Evolutionary conservation across 139 green algal genomes (phyloP).

Genomic region (Nannochloris sp.): DNA sequence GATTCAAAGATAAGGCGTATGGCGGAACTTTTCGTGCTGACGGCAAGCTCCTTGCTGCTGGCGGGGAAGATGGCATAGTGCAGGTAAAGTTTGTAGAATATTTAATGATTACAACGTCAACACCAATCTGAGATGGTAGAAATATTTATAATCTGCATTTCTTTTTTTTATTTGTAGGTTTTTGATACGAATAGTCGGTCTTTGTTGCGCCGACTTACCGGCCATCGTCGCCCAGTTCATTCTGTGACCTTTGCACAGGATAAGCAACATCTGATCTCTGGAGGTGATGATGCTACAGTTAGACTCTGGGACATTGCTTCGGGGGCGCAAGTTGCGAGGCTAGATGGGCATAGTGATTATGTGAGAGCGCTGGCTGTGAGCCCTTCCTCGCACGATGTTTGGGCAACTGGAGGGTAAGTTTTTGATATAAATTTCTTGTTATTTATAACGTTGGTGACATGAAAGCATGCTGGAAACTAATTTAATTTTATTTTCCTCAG

Average conservation of each 20-base stretch:
- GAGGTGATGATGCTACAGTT: slow-evolving; percentile 74
- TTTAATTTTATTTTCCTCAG: slow-evolving; percentile 13
- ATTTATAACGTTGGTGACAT: not conserved
- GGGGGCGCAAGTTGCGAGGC: slow-evolving; percentile 38
- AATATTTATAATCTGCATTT: not conserved
- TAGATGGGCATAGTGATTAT: slow-evolving; percentile 80
- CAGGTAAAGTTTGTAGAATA: slow-evolving; percentile 43
- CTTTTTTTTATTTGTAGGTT: slow-evolving; percentile 43
- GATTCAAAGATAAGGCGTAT: slow-evolving; percentile 90
- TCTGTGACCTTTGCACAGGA: slow-evolving; percentile 53
- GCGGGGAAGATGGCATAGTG: slow-evolving; percentile 75
- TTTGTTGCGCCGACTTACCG: slow-evolving; percentile 83
- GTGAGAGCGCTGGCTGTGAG: slow-evolving; percentile 53
- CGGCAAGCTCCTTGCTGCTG: slow-evolving; percentile 76
- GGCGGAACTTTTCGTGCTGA: slow-evolving; percentile 68
- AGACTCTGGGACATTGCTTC: slow-evolving; percentile 72
- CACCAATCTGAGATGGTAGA: not conserved
- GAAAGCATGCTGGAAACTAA: not conserved
- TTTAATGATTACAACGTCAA: not conserved
- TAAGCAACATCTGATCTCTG: slow-evolving; percentile 74
- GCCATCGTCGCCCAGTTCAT: slow-evolving; percentile 65
- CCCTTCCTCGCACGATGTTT: slow-evolving; percentile 47
- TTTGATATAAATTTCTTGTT: not conserved
- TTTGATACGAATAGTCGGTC: slow-evolving; percentile 71
- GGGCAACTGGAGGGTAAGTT: slow-evolving; percentile 45